A percentile compares a stretch with the other conserved stretches of the same genome.
Conservation (phyloP, 495 filamentous ascomycete species). For the Xylaria telfairii region DNA sequence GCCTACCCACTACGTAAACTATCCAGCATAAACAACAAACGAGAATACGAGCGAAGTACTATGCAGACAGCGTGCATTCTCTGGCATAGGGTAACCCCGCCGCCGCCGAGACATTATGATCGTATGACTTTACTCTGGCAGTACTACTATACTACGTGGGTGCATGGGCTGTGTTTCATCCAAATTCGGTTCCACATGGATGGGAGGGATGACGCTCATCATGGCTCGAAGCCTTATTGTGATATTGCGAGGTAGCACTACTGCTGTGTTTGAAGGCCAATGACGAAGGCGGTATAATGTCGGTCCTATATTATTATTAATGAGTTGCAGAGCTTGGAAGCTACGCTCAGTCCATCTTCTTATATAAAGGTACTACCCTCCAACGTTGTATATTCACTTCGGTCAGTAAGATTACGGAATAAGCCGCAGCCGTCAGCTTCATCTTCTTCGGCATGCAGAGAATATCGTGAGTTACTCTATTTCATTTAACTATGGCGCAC, state of each 20-base stretch:
- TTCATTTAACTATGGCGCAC: background rate
- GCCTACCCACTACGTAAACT: no score
- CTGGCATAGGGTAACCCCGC: background rate
- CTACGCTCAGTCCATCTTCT: background rate
- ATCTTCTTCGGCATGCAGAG: background rate
- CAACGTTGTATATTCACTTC: no score
- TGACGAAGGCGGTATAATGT: background rate
- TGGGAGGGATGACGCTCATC: background rate
- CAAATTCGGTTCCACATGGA: constrained; percentile 7
- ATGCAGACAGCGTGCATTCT: background rate
- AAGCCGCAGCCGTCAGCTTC: background rate
- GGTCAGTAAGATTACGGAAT: background rate
- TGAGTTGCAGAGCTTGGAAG: background rate
- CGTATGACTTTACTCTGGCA: constrained; percentile 3
- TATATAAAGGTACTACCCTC: no score
- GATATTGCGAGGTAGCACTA: background rate
- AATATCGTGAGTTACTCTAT: background rate
- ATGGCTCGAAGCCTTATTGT: background rate
- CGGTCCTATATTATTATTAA: background rate
- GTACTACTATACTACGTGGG: background rate
- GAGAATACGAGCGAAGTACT: constrained; percentile 3
- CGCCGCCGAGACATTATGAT: background rate
- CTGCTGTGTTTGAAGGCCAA: background rate
- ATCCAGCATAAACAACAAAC: no score
- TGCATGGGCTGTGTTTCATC: constrained; percentile 6